Percentiles rank a stretch among this genome's conserved stretches.
phyloP scores from a whole-genome alignment of 2,329 filamentous ascomycete species.

The Talaromyces atroroseus region DNA sequence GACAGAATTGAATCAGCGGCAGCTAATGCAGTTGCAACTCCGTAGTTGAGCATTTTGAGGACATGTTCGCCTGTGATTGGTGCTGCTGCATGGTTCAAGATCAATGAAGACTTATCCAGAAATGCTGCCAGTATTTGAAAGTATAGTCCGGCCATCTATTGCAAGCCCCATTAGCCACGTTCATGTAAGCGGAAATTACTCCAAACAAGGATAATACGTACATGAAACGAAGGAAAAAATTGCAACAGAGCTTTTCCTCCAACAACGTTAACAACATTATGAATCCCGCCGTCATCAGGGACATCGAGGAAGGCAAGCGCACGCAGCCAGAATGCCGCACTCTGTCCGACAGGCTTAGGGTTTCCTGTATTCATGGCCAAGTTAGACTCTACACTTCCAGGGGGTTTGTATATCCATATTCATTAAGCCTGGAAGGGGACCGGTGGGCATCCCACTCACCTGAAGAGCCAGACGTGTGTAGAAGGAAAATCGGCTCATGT shows the following conservation, averaged over 20 bases:
- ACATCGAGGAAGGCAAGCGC: not conserved
- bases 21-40: slow-evolving; percentile 3
- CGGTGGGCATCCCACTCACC: no score
- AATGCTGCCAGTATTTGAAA: not conserved
- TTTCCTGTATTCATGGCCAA: not conserved
- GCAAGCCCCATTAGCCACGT: not conserved
- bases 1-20: slow-evolving; percentile 9
- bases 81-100: slow-evolving; percentile 8
- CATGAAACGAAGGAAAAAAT: slow-evolving; percentile 9
- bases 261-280: not conserved
- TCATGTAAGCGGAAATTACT: no score
- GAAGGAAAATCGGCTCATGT: slow-evolving; percentile 9
- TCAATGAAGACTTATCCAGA: not conserved
- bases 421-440: no score
- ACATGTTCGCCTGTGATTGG: slow-evolving; percentile 11
- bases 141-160: slow-evolving; percentile 5
- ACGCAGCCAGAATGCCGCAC: slow-evolving; percentile 3
- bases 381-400: no score
- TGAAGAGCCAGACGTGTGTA: slow-evolving; percentile 15
- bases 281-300: slow-evolving; percentile 2
- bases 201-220: not conserved
- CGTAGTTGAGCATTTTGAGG: slow-evolving; percentile 8
- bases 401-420: no score
- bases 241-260: not conserved
- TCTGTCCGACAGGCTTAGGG: slow-evolving; percentile 12